Percentiles rank a stretch among this genome's conserved stretches.
These are phyloP conservation scores for Rubroboletus pulcherrimus DNA, from an alignment of 768 basidiomycete genomes.

Conservation along the genomic window DNA sequence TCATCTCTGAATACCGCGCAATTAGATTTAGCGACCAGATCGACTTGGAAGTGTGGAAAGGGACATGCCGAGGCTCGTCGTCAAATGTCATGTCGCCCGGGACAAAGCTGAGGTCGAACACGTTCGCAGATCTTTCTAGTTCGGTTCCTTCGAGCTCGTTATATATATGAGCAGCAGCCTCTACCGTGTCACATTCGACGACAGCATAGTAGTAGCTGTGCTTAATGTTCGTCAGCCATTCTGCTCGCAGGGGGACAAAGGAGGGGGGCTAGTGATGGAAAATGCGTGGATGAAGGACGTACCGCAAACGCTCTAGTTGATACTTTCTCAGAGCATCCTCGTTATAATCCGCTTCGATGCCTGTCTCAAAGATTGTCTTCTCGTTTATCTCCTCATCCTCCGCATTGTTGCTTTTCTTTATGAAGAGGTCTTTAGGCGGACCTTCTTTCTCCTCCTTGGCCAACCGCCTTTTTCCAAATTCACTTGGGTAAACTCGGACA, in stretches of 20 bases:
- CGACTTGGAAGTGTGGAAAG: neutral
- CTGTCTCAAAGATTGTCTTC: constrained; percentile 60
- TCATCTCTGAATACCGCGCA: constrained; percentile 60
- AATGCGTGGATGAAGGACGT: constrained; percentile 24
- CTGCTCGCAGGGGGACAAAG: neutral
- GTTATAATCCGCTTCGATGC: constrained; percentile 76
- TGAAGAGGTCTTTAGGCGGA: constrained; percentile 83
- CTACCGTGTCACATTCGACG: constrained; percentile 77
- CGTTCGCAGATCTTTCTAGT: constrained; percentile 93
- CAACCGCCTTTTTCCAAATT: constrained; percentile 88
- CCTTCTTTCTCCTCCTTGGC: constrained; percentile 86
- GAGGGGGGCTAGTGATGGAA: neutral
- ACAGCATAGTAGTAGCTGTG: constrained; percentile 93
- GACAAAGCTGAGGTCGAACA: constrained; percentile 93
- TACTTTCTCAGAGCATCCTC: constrained; percentile 86
- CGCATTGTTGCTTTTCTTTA: constrained; percentile 37
- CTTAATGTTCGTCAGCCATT: constrained; percentile 8
- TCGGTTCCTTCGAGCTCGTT: constrained; percentile 91
- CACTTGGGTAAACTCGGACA: constrained; percentile 86
- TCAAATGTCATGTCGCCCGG: constrained; percentile 87
- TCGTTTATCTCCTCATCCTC: constrained; percentile 60
- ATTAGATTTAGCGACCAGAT: neutral
- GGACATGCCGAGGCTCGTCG: constrained; percentile 61
- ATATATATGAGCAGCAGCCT: constrained; percentile 76
- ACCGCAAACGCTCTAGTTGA: constrained; percentile 91